Conservation (phyloP, 495 filamentous ascomycete genomes). For the Evernia prunastri region DNA sequence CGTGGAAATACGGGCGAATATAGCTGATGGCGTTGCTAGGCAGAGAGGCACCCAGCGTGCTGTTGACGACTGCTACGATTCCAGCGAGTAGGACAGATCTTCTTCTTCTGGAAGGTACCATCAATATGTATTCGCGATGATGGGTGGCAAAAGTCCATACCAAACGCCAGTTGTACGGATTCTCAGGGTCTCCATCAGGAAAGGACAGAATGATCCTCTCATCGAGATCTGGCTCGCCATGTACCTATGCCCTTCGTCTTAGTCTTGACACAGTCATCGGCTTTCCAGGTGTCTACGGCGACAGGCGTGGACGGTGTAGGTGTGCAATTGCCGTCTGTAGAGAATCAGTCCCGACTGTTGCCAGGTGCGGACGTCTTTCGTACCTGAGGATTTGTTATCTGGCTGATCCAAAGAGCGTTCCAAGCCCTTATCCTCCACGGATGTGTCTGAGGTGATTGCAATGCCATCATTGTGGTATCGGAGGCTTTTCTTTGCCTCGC, state of each 20-base stretch:
- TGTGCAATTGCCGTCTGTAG: background rate
- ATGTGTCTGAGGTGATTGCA: background rate
- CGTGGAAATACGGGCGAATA: slow-evolving; percentile 51
- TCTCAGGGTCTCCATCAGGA: slow-evolving; percentile 43
- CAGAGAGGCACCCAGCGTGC: slow-evolving; percentile 63
- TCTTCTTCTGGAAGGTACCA: slow-evolving; percentile 38
- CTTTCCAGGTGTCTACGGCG: background rate
- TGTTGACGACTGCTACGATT: slow-evolving; percentile 63
- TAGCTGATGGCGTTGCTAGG: slow-evolving; percentile 56
- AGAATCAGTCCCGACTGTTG: background rate
- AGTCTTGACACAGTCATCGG: background rate
- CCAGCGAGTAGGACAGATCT: slow-evolving; percentile 50
- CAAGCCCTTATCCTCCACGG: background rate
- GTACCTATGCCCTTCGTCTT: slow-evolving; percentile 1
- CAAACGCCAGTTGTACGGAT: slow-evolving; percentile 51
- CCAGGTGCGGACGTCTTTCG: background rate
- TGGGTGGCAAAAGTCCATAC: slow-evolving; percentile 23
- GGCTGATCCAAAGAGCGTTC: background rate
- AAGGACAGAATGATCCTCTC: slow-evolving; percentile 42
- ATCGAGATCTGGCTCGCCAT: slow-evolving; percentile 16
- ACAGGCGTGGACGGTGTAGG: background rate
- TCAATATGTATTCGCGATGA: background rate
- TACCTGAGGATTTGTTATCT: background rate
- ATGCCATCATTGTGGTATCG: background rate
- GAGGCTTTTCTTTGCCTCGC: background rate